Evolutionary conservation across 2,329 filamentous ascomycete genomes (phyloP).

Genomic region (Ophiocordyceps camponoti-rufipedis): DNA sequence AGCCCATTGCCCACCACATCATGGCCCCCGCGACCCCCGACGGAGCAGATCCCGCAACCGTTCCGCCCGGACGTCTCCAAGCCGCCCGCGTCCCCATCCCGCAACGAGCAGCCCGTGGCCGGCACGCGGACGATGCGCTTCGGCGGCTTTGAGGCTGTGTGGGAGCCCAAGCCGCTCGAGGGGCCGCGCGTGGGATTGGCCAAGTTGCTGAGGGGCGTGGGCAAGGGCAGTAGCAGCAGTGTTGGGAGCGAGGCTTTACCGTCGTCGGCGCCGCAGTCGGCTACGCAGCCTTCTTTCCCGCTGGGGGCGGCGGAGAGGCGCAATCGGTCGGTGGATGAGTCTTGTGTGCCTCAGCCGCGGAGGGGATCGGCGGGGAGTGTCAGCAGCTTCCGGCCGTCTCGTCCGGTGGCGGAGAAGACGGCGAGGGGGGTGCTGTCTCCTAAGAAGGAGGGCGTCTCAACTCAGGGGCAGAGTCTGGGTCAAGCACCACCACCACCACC

Average conservation of each 20-base stretch:
- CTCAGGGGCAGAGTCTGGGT: too few species aligned
- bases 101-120: slow-evolving; percentile 9
- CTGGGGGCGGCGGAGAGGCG: slow-evolving; percentile 3
- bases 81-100: slow-evolving; percentile 2
- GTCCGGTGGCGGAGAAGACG: slow-evolving; percentile 6
- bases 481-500: too few species aligned
- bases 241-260: neutral
- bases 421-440: too few species aligned
- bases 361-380: slow-evolving; percentile 49
- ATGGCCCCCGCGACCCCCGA: neutral
- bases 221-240: neutral
- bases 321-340: slow-evolving; percentile 9
- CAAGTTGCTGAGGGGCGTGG: neutral
- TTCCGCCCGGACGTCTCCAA: slow-evolving; percentile 19
- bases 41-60: slow-evolving; percentile 25
- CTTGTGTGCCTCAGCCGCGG: slow-evolving; percentile 16
- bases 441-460: too few species aligned
- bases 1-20: neutral
- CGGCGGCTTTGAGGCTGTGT: slow-evolving; percentile 1
- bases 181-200: neutral
- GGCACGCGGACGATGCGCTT: slow-evolving; percentile 12
- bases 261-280: neutral
- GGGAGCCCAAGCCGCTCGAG: neutral
- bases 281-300: too few species aligned
- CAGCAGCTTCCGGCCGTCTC: slow-evolving; percentile 63